These are phyloP conservation scores for Alternaria angustiovoidea DNA, from an alignment of 2,329 filamentous ascomycete genomes.

Conservation along the genomic window DNA sequence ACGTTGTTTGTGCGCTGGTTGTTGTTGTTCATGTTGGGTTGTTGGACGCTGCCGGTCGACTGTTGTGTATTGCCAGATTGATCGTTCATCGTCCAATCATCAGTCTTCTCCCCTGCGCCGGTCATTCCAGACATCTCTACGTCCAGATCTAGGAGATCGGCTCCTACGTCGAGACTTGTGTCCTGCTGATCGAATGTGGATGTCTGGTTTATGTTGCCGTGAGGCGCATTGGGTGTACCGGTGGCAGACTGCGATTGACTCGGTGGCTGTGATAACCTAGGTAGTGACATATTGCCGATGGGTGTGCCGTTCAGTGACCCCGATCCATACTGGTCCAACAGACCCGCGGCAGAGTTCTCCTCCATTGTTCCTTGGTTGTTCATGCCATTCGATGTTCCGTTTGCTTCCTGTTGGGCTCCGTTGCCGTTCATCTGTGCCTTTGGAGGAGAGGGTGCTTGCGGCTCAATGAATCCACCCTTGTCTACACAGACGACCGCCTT, in stretches of 20 bases:
- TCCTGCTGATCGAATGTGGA: conserved; percentile 37
- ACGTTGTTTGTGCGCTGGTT: conserved; percentile 27
- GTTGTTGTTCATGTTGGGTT: conserved; percentile 29
- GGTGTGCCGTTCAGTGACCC: conserved; percentile 69
- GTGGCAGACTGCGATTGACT: conserved; percentile 66
- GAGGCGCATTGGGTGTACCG: conserved; percentile 60
- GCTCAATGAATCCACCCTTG: conserved; percentile 75
- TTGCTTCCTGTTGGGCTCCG: conserved; percentile 34
- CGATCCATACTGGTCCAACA: conserved; percentile 74
- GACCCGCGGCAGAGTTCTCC: conserved; percentile 61
- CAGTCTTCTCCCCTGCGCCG: conserved; percentile 43
- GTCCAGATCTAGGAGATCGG: conserved; percentile 53
- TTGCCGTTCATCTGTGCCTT: conserved; percentile 43
- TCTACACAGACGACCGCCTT: conserved; percentile 75
- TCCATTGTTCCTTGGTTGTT: conserved; percentile 44
- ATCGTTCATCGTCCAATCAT: conserved; percentile 49
- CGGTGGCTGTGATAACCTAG: conserved; percentile 61
- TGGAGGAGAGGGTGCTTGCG: conserved; percentile 53
- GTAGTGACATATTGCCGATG: conserved; percentile 67
- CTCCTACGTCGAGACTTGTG: conserved; percentile 36
- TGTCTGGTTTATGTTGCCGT: conserved; percentile 29
- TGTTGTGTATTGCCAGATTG: conserved; percentile 31
- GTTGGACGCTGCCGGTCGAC: conserved; percentile 22
- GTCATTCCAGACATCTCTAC: conserved; percentile 67
- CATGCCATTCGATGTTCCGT: conserved; percentile 46